Evolutionary conservation across 768 basidiomycete genomes (phyloP).

Genomic region (Serendipita vermifera): DNA sequence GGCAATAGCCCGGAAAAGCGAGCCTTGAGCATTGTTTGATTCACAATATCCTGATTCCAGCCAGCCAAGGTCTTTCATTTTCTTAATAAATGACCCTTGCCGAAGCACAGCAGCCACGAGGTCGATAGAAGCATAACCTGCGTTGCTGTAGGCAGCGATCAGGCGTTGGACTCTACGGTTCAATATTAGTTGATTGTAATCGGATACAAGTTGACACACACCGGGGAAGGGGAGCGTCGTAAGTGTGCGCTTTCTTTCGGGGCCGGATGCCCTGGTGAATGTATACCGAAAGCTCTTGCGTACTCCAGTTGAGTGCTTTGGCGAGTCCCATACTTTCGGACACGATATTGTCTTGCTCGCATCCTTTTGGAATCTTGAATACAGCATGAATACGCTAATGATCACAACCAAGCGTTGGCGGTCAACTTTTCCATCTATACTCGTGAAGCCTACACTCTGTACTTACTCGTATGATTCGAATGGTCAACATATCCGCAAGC

Average conservation of each 20-base stretch:
- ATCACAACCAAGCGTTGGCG: background rate
- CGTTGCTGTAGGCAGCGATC: background rate
- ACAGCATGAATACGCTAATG: background rate
- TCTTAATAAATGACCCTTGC: conserved; percentile 41
- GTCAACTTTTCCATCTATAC: background rate
- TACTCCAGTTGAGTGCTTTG: background rate
- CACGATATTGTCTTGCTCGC: background rate
- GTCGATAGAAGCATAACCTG: conserved; percentile 8
- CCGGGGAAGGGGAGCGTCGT: conserved; percentile 1
- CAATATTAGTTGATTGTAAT: background rate
- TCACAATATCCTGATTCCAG: conserved; percentile 32
- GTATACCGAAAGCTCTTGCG: background rate
- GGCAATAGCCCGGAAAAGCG: conserved; percentile 33
- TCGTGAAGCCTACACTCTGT: background rate
- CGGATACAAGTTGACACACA: background rate
- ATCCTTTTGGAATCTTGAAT: background rate
- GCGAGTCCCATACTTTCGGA: background rate
- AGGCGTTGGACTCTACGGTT: conserved; percentile 5
- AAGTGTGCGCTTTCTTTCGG: background rate
- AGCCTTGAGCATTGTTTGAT: conserved; percentile 23
- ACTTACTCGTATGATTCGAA: background rate
- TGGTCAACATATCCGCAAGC: background rate
- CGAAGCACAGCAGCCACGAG: conserved; percentile 29
- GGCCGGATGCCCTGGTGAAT: conserved; percentile 4
- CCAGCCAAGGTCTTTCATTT: conserved; percentile 44